phyloP scores from a whole-genome alignment of 2,329 filamentous ascomycete genomes.

The Aspergillus latus region DNA sequence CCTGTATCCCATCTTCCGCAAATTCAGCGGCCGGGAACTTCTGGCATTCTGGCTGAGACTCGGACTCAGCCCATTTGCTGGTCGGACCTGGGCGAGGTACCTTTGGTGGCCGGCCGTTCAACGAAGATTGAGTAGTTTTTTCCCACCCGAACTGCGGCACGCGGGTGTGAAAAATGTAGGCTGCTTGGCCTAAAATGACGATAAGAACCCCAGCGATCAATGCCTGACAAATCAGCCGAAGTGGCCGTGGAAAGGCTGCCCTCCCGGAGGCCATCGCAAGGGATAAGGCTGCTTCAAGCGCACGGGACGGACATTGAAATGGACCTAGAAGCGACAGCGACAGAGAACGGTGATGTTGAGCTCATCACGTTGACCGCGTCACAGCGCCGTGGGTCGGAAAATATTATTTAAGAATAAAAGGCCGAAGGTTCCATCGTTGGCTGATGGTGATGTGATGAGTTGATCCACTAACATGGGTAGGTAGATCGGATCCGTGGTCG shows the following conservation, averaged over 20 bases:
- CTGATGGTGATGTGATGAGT: not conserved
- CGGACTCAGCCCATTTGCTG: not conserved
- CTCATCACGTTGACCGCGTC: not conserved
- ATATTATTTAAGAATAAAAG: not conserved
- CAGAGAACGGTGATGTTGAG: conserved; percentile 1
- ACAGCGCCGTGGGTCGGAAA: not conserved
- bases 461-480: not conserved
- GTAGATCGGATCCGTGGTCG: not conserved
- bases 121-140: not conserved
- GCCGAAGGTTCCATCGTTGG: too few relatives aligned
- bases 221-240: not conserved
- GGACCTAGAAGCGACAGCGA: not conserved
- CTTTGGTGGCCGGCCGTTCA: not conserved
- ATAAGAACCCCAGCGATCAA: not conserved
- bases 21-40: conserved; percentile 1
- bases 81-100: not conserved
- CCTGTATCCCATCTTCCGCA: conserved; percentile 36
- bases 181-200: not conserved
- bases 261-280: not conserved
- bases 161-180: not conserved
- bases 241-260: not conserved
- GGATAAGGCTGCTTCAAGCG: too few relatives aligned
- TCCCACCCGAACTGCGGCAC: conserved; percentile 1
- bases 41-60: not conserved
- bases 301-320: too few relatives aligned